These are phyloP conservation scores for Flaveria linearis DNA, from an alignment of 129 eudicot genomes.

Conservation along the genomic window DNA sequence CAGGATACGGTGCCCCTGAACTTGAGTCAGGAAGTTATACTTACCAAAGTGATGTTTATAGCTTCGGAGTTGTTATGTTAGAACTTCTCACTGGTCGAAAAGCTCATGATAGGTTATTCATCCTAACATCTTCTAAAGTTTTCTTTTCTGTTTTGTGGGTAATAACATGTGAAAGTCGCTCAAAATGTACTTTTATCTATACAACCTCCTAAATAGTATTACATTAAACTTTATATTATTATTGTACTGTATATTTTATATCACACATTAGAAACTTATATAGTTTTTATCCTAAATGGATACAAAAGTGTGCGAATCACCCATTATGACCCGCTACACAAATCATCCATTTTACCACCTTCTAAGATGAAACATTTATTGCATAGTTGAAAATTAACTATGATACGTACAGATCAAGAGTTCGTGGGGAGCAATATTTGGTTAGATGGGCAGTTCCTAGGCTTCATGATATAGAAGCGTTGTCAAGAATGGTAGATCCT, in stretches of 20 bases:
- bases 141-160: background rate
- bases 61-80: conserved; percentile 96
- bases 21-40: conserved; percentile 85
- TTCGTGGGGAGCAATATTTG: conserved; percentile 81
- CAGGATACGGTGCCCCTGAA: conserved; percentile 95
- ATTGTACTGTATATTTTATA: background rate
- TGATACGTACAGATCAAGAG: conserved; percentile 48
- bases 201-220: background rate
- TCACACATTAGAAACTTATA: background rate
- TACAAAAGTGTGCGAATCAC: background rate
- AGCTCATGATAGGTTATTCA: conserved; percentile 75
- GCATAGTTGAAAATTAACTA: background rate
- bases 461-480: conserved; percentile 84
- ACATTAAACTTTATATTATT: background rate
- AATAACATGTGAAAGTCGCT: background rate
- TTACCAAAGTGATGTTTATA: conserved; percentile 83
- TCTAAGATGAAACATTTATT: background rate
- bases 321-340: background rate
- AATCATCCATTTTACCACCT: background rate
- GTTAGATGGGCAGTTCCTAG: conserved; percentile 87
- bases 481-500: conserved; percentile 89
- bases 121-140: conserved; percentile 2
- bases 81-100: conserved; percentile 82
- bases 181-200: background rate
- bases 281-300: background rate